Evolutionary conservation across 768 basidiomycete species (phyloP), one percentile per base, ranked within the genome.

Genomic region (Terana coerulea): DNA sequence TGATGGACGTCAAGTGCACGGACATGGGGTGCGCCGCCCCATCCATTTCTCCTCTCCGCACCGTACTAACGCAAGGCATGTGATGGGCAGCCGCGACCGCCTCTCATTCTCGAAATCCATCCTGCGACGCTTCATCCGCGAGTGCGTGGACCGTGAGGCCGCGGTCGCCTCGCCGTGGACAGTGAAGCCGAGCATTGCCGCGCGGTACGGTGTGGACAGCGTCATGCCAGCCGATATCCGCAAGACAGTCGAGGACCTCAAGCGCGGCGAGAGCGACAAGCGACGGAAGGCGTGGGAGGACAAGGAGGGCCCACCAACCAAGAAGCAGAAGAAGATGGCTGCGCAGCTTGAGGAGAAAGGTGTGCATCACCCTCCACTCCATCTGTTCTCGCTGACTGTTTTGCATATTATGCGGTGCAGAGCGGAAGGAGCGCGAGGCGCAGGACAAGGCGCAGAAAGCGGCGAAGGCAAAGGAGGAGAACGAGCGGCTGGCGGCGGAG

Each of bases 61-160:
- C 37, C 12, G 34, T 49, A 9, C 33, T 29, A 45, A 45, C 22
- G 15, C 24, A 24, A 9, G 12, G 8, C 31, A 43, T 35, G 5
- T 47, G n/a, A n/a, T 43, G 39, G 51, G 49, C 17, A 98, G 95
- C 62, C 94, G 97, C 54, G 97, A 99, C 67, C 89, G 95, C 47
- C 76, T 95, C 17, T 84, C 92, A 17, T 98, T 98, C 70, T 95
- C 93, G 25, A 98, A 98, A 69, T 94, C 94, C 15, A 95, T 98
- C 60, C 81, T 99, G 25, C 91, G 94, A 57, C 87, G 94, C 14
- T 98, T 95, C 70, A 90, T 99, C 52, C 86, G 91, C 55, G 97
- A 98, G 64, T 95, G 93, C 61, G 88, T 99, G 2, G 88, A 91
- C 61, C 84, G 97, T 29, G 93, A 95, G 58, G 78, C 92, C 14